Evolutionary conservation across 2,329 filamentous ascomycete species (phyloP).

Genomic region (Aureobasidium sp.): DNA sequence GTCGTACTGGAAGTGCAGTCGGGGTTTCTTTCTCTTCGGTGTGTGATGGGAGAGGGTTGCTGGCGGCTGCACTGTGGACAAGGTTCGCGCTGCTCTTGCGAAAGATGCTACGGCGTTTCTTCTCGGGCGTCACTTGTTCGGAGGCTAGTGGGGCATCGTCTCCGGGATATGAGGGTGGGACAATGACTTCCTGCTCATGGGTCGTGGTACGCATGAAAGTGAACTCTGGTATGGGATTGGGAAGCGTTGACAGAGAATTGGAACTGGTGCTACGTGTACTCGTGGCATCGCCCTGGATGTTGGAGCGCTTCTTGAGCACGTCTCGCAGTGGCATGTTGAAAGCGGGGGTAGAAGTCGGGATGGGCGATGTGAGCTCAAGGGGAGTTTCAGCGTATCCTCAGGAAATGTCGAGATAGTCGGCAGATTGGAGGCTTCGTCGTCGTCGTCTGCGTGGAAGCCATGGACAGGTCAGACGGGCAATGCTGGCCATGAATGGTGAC

Average conservation of each 20-base stretch:
- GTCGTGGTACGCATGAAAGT: conserved; percentile 83
- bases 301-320: conserved; percentile 23
- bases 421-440: neutral
- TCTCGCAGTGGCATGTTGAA: conserved; percentile 19
- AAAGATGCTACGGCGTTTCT: conserved; percentile 14
- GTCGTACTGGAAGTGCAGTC: conserved; percentile 18
- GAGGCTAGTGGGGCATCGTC: conserved; percentile 25
- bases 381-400: neutral
- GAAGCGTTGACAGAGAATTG: neutral
- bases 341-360: neutral
- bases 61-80: neutral
- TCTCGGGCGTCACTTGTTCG: neutral
- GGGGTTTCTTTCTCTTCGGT: neutral
- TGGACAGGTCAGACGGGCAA: neutral
- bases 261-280: conserved; percentile 3
- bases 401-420: conserved; percentile 1
- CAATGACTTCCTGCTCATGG: conserved; percentile 67
- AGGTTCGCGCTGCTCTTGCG: conserved; percentile 10
- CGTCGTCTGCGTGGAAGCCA: neutral
- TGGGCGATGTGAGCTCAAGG: neutral
- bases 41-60: neutral
- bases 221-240: conserved; percentile 53
- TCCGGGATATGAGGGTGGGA: conserved; percentile 54
- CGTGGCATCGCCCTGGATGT: conserved; percentile 4
- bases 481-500: neutral